phyloP scores from a whole-genome alignment of 768 basidiomycete species.

The Boletus subparvulus region DNA sequence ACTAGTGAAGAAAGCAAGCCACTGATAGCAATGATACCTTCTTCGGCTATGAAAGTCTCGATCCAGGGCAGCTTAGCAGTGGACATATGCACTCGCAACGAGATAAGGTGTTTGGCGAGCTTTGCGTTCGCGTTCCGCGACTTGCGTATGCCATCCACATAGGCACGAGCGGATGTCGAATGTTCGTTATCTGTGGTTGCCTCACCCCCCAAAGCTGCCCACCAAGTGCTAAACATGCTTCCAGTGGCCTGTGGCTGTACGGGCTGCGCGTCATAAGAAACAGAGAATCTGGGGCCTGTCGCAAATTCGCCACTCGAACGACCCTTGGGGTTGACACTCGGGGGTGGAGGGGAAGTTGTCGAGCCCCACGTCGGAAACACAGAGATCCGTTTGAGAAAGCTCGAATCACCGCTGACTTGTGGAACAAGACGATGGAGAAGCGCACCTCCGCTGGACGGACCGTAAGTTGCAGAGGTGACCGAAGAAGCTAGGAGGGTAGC shows the following conservation, averaged over 20 bases:
- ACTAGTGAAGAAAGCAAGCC: constrained; percentile 59
- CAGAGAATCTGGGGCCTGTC: constrained; percentile 20
- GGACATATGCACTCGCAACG: constrained; percentile 81
- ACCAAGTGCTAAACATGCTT: constrained; percentile 74
- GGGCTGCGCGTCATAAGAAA: constrained; percentile 30
- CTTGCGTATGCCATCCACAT: constrained; percentile 59
- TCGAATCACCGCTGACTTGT: constrained; percentile 71
- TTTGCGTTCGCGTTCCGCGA: constrained; percentile 56
- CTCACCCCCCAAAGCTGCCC: constrained; percentile 64
- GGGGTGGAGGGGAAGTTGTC: constrained; percentile 35
- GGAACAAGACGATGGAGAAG: constrained; percentile 69
- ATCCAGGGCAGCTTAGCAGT: constrained; percentile 81
- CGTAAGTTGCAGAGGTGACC: constrained; percentile 51
- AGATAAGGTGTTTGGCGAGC: constrained; percentile 75
- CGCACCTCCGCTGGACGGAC: constrained; percentile 54
- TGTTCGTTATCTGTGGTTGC: constrained; percentile 37
- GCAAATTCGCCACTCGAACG: constrained; percentile 43
- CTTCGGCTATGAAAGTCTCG: constrained; percentile 62
- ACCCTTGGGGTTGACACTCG: constrained; percentile 25
- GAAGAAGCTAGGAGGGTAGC: constrained; percentile 29
- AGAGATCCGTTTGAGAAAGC: constrained; percentile 67
- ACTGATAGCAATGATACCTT: constrained; percentile 66
- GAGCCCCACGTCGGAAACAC: constrained; percentile 58
- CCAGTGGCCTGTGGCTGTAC: constrained; percentile 71
- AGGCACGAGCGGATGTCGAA: constrained; percentile 54